Conservation (phyloP, 371 early-diverging fungal species). For the Cokeromyces recurvatus region DNA sequence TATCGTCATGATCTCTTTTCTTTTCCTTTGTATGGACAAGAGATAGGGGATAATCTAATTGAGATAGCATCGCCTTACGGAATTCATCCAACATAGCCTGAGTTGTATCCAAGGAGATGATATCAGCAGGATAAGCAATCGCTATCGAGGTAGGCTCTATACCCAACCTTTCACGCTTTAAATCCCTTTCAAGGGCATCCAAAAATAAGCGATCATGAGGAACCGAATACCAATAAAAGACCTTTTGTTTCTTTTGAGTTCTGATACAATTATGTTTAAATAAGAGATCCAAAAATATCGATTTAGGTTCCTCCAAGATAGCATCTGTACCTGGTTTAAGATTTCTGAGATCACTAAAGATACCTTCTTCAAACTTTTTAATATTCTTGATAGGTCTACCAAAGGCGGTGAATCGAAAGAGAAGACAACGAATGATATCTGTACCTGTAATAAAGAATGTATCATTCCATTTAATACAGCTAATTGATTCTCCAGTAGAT, state of each 20-base stretch:
- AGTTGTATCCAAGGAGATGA: conserved; percentile 34
- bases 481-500: conserved; percentile 76
- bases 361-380: conserved; percentile 91
- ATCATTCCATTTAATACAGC: conserved; percentile 68
- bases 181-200: conserved; percentile 89
- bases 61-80: conserved; percentile 24
- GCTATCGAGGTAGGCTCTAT: conserved; percentile 58
- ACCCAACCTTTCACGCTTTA: conserved; percentile 79
- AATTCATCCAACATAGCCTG: conserved; percentile 42
- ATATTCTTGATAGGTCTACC: conserved; percentile 56
- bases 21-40: background rate
- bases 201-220: conserved; percentile 76
- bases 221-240: conserved; percentile 83
- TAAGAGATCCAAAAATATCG: conserved; percentile 72
- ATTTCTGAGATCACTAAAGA: conserved; percentile 78
- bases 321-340: conserved; percentile 84
- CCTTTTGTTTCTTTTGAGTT: conserved; percentile 90
- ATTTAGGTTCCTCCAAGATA: conserved; percentile 73
- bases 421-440: conserved; percentile 78
- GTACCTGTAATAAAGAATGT: conserved; percentile 74
- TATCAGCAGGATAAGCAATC: conserved; percentile 31
- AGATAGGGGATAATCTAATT: conserved; percentile 12
- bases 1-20: background rate
- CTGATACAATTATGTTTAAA: conserved; percentile 81
- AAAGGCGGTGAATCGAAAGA: conserved; percentile 68